Base-by-base conservation (phyloP, 257 asterid species). In the Nicotiana tabacum region DNA sequence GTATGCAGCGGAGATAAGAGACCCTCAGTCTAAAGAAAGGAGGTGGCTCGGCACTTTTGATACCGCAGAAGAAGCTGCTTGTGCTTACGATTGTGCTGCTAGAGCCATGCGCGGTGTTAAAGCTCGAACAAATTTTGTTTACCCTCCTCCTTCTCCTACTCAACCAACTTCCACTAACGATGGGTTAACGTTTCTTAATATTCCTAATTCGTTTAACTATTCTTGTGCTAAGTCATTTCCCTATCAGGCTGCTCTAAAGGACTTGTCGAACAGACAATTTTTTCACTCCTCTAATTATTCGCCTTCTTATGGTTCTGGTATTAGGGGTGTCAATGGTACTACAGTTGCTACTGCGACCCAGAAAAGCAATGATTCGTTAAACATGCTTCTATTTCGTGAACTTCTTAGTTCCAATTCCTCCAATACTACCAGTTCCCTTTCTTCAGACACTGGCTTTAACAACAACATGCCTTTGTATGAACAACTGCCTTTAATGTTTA, bases 1-100 rank as follows among this genome's bases (percentile, higher is more conserved):
- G 1, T 95, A 91, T 67, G 99, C 99, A 1, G 99, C 99, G 6
- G 99, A 95, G 87, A 95, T 95, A 10, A 81, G 99, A 9, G 99
- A 95, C 87, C 99, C 99, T 3, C 93, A 78, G 78, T 89, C 97
- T 16, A 95, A 95, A 81, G 99, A 95, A 32, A 80, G 99, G 74
- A 88, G 98, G 82, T 95, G 99, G 99, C 91, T 95, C 4, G 99
- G 99, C 3, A 95, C 98, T 9, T 94, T 92, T 80, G 97, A 94
- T 85, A 92, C 97, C 30, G 98, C 98, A 17, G 98, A 94, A 85
- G 99, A 92, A 81, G 99, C 99, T 1, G 99, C 99, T 4, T 91
- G 94, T 56, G 99, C 99, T 7, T 95, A 95, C 77, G 99, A 95
- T 87, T 85, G 92, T 62, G 99, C 99, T 3, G 99, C 98, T 12